Evolutionary conservation across 2,329 filamentous ascomycete genomes (phyloP), one percentile per base, ranked within the genome.

Genomic region (Ilyonectria sp.): DNA sequence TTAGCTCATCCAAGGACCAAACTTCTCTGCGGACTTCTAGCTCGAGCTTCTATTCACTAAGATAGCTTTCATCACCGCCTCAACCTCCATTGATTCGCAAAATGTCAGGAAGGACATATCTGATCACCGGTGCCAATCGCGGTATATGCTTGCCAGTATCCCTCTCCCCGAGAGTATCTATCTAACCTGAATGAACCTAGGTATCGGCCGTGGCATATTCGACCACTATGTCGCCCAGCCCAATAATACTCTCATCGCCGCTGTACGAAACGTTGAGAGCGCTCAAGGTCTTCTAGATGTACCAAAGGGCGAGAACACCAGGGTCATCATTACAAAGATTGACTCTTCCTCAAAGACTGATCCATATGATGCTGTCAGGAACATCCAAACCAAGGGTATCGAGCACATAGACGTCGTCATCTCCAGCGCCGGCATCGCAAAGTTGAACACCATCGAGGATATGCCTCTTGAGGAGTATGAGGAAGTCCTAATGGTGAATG

Each of bases 381-480:
- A 47, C 10, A 47, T 47, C 10, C 44, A 26, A 47, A 5, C 44
- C 2, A 23, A 47, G 21, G 44, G 44, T 0, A 11, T 47, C 13
- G 44, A 47, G 21, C 21, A 23, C 11, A 47, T 47, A 6, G 44
- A 47, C 19, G 44, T 47, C 19, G 44, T 47, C 19, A 47, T 47
- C 10, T 47, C 44, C 21, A 47, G 44, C 9, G 44, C 44, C 23
- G 44, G 44, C 21, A 47, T 47, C 6, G 44, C 44, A 19, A 47
- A 47, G 44, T 23, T 47, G 44, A 47, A 47, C 21, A 47, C 44
- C 11, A 26, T 47, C 5, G 44, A 47, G 21, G 21, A 47, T 13
- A 26, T 47, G 44, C 44, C 44, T 47, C 44, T 47, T 6, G 44
- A 47, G 5, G 44, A 47, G 44, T 47, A 47, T 26, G 44, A 47